Conservation (phyloP, 441 rosid genomes). For the Populus hybrid region DNA sequence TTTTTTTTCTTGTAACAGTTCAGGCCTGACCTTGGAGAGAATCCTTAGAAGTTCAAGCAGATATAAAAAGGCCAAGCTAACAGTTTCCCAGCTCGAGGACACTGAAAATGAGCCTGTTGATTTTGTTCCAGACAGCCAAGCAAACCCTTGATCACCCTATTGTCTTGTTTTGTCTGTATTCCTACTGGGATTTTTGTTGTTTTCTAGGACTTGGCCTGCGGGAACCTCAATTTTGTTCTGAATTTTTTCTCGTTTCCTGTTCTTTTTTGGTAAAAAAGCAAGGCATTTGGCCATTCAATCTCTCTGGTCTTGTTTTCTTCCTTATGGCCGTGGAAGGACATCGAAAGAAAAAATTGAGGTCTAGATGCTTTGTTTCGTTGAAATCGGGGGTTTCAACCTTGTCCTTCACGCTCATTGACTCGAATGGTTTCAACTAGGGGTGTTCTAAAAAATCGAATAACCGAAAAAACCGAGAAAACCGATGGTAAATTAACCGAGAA, state of each 20-base stretch:
- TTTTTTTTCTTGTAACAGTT: slow-evolving; percentile 23
- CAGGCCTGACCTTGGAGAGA: slow-evolving; percentile 33
- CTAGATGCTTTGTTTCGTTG: not conserved
- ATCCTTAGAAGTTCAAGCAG: slow-evolving; percentile 47
- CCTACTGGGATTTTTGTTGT: not conserved
- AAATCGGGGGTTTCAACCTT: not conserved
- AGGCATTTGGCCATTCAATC: not conserved
- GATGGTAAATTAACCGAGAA: no score
- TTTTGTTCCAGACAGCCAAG: slow-evolving; percentile 46
- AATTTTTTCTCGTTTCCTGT: not conserved
- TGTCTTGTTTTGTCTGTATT: not conserved
- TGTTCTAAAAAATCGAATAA: no score
- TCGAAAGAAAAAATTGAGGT: not conserved
- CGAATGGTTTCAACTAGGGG: not conserved
- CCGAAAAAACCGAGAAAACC: no score
- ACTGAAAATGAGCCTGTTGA: slow-evolving; percentile 41
- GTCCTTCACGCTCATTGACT: not conserved
- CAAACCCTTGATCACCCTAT: slow-evolving; percentile 10
- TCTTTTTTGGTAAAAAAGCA: no score
- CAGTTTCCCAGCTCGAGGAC: slow-evolving; percentile 39
- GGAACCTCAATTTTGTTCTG: not conserved
- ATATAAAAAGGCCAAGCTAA: slow-evolving; percentile 50
- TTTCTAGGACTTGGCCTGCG: not conserved
- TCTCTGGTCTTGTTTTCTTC: not conserved
- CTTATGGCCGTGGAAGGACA: not conserved